These are phyloP conservation scores for Nymphaea colorata DNA, from an alignment of 164 flowering plant genomes.

Conservation along the genomic window DNA sequence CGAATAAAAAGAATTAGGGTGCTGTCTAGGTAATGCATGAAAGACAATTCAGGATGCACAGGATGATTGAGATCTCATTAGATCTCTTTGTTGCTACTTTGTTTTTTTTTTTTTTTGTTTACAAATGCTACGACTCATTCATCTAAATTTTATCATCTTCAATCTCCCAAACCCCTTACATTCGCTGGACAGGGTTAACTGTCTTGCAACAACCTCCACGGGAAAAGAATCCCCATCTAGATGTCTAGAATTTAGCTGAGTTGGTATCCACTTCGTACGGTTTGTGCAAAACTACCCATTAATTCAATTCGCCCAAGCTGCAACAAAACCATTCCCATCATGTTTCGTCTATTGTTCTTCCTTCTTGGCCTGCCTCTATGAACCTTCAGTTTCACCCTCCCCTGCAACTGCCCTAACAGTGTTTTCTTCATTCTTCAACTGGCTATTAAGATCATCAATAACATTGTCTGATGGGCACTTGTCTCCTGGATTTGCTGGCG, in stretches of 20 bases:
- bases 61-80: neutral
- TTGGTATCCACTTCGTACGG: no score
- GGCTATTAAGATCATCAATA: constrained; percentile 39
- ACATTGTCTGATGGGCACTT: constrained; percentile 77
- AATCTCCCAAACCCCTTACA: neutral
- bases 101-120: no score
- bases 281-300: no score
- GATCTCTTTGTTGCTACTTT: neutral
- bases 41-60: neutral
- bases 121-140: neutral
- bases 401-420: neutral
- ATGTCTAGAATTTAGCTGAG: no score
- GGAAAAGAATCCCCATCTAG: neutral
- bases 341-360: neutral
- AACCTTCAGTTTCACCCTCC: neutral
- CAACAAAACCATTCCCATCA: no score
- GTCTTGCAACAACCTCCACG: neutral
- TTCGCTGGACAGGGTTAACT: neutral
- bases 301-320: no score
- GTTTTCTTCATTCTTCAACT: constrained; percentile 23
- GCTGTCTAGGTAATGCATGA: no score
- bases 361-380: neutral
- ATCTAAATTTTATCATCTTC: neutral
- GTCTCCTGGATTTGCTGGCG: constrained; percentile 58
- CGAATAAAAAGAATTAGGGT: no score